A percentile compares a stretch with the other conserved stretches of the same genome.
Evolutionary conservation across 768 basidiomycete species (phyloP).

Genomic region (Mycena maculata): DNA sequence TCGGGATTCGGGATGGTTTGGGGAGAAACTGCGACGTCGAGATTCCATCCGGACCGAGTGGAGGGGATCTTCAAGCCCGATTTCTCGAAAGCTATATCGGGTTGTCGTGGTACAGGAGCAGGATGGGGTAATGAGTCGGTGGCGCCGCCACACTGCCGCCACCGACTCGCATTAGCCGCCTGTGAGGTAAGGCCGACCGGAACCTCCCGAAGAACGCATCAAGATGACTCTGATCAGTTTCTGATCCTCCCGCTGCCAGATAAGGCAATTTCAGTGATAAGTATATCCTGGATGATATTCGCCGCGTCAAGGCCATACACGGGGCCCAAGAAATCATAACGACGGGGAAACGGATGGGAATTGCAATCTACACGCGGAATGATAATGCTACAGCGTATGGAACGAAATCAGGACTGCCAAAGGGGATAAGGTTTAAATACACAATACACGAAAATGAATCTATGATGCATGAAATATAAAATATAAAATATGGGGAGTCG

Average conservation of each 20-base stretch:
- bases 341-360: too few species aligned
- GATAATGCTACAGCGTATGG: slow-evolving; percentile 7
- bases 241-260: too few species aligned
- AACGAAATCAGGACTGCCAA: background rate
- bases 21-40: slow-evolving; percentile 50
- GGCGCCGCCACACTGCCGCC: too few species aligned
- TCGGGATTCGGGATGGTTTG: slow-evolving; percentile 28
- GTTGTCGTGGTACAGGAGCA: background rate
- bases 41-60: slow-evolving; percentile 43
- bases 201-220: too few species aligned
- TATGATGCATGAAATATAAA: slow-evolving; percentile 5
- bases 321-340: too few species aligned
- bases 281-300: too few species aligned
- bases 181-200: too few species aligned
- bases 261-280: too few species aligned
- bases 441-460: background rate
- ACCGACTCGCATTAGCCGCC: too few species aligned
- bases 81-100: slow-evolving; percentile 29
- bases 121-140: background rate
- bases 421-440: background rate
- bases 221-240: too few species aligned
- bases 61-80: slow-evolving; percentile 46
- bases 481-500: too few species aligned
- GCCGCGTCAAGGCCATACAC: too few species aligned
- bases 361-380: slow-evolving; percentile 4